Evolutionary conservation across 176 grass and related monocot species (phyloP), one percentile per base, ranked within the genome.

Genomic region (Echinochloa phyllopogon): DNA sequence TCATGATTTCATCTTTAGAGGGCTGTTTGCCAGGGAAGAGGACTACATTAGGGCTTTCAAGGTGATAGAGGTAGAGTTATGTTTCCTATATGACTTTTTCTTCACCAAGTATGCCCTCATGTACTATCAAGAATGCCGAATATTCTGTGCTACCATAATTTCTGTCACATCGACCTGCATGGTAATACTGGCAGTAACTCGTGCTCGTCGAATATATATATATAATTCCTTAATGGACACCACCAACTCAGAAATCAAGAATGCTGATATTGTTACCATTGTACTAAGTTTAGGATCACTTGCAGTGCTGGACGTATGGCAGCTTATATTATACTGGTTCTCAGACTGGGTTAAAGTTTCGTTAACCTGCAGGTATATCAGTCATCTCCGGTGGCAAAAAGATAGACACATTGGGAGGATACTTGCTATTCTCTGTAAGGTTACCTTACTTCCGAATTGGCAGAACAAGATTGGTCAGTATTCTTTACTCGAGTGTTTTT

Each of bases 21-120:
- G 68, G 24, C 10, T 69, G 4, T 81, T 83, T 41, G 55, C 53
- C 24, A 36, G 1, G 4, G 53, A 73, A 48, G 16, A 83, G 52
- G 69, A 83, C 17, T 45, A 38, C 17, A 24, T 0, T 4, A 50
- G 81, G 51, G 55, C 56, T 38, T 74, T 83, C 41, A 63, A 20
- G 69, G 81, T 74, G 55, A 74, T 63, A 13, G 51, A 83, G 29
- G 55, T 74, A 38, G 79, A 82, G 48, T 48, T 82, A n/a, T 5
- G 53, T 17, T 74, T 83, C 55, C 51, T 64, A 21, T 74, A 74
- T 64, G 81, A 83, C 50, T 75, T 62, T 47, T 83, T 83, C 17
- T 83, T 60, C 69, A 74, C 81, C 40, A 83, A 17, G 17, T 83
- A 83, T 14, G 41, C 56, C 10, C 24, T 83, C 24, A 74, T 73